Conservation (phyloP, 331 rosid species). For the Rosa hybrid region DNA sequence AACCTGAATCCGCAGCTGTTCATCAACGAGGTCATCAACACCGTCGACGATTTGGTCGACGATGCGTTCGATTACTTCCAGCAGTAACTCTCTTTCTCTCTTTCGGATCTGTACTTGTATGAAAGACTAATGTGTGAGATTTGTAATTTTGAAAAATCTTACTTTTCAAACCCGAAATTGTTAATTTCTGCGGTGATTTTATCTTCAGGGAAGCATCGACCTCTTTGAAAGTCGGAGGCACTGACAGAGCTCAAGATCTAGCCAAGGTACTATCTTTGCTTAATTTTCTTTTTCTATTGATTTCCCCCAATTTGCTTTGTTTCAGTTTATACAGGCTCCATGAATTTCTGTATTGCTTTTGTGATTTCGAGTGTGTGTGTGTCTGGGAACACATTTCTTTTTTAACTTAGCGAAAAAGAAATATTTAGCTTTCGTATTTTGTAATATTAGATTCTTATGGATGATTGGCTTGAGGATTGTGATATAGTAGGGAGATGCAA, state of each 20-base stretch:
- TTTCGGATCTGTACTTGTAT: not conserved
- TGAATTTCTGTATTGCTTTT: not conserved
- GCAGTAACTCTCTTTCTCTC: slow-evolving; percentile 35
- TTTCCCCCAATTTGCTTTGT: not conserved
- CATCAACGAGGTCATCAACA: slow-evolving; percentile 68
- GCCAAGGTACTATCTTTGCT: slow-evolving; percentile 34
- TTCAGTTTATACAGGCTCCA: not conserved
- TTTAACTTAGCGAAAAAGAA: not conserved
- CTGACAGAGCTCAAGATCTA: slow-evolving; percentile 61
- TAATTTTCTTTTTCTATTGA: not conserved
- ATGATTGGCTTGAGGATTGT: not conserved
- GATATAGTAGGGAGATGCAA: not conserved
- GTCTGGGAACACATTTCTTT: not conserved
- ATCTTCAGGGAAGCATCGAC: slow-evolving; percentile 61
- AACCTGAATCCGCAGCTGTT: slow-evolving; percentile 79
- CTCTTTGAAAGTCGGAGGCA: slow-evolving; percentile 39
- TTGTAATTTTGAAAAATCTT: not conserved
- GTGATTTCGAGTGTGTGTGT: not conserved
- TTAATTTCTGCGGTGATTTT: not conserved
- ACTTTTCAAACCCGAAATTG: not conserved
- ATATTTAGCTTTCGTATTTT: not conserved
- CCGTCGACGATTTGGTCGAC: slow-evolving; percentile 55
- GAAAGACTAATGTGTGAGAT: not conserved
- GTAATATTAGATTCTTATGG: not conserved
- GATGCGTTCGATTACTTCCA: slow-evolving; percentile 67